These are phyloP conservation scores for Lichtheimia corymbifera DNA, from an alignment of 371 early-diverging fungal species.

Conservation along the genomic window DNA sequence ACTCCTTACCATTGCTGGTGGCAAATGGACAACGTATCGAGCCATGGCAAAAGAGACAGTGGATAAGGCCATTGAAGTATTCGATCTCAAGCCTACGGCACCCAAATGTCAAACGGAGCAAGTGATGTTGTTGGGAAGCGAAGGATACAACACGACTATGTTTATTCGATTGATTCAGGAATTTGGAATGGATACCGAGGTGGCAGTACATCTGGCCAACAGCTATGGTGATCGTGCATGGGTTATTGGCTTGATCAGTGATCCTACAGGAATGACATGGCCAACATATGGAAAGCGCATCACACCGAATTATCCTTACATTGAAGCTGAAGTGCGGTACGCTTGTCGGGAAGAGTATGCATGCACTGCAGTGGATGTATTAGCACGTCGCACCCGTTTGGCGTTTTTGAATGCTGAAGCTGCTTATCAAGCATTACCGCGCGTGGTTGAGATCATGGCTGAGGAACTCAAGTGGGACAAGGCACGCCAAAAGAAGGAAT, in stretches of 20 bases:
- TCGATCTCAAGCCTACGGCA: constrained; percentile 55
- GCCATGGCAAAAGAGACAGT: constrained; percentile 98
- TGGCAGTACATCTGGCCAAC: constrained; percentile 90
- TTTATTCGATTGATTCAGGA: constrained; percentile 90
- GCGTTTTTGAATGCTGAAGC: constrained; percentile 96
- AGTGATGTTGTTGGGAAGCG: constrained; percentile 84
- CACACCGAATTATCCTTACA: constrained; percentile 86
- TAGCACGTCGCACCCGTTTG: constrained; percentile 93
- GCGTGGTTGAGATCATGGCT: constrained; percentile 90
- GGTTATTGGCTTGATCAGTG: constrained; percentile 83
- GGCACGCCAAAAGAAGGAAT: constrained; percentile 68
- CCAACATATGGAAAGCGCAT: constrained; percentile 84
- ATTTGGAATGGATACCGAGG: constrained; percentile 92
- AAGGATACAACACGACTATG: constrained; percentile 85
- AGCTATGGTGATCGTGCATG: constrained; percentile 97
- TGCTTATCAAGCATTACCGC: constrained; percentile 83
- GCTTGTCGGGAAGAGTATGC: constrained; percentile 94
- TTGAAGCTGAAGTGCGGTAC: constrained; percentile 96
- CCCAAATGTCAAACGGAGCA: constrained; percentile 72
- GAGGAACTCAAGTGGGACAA: constrained; percentile 84
- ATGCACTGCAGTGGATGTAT: constrained; percentile 90
- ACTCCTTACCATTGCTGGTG: constrained; percentile 97
- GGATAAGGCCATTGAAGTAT: constrained; percentile 83
- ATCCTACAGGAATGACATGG: constrained; percentile 73
- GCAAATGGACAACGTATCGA: constrained; percentile 99